Evolutionary conservation across 2,329 filamentous ascomycete genomes (phyloP), one percentile per base, ranked within the genome.

Genomic region (Colletotrichum ledebouriae): DNA sequence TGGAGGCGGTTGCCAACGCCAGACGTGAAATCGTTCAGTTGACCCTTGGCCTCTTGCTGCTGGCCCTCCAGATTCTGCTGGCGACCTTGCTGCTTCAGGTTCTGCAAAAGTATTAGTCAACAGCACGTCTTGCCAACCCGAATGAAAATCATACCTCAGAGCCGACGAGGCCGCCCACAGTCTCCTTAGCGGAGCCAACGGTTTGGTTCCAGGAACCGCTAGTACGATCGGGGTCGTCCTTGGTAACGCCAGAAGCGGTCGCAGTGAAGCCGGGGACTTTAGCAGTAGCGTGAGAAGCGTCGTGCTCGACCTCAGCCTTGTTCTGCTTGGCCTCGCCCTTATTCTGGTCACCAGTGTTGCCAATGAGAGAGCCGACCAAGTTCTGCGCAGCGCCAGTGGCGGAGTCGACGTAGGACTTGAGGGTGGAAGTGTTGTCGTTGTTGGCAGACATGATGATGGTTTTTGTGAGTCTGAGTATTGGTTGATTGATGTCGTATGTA

Each of bases 151-250:
- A 72, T 77, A 87, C 87, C 81, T 96, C 91, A 71, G 88, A 89
- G 69, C 94, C 95, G 29, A 95, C 72, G 5, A 95, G 74, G 17
- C 90, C 90, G 66, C 95, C 95, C 1, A 96, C 71, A 4, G 90
- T 84, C 78, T 98, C 93, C 84, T 98, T 98, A 49, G 90, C 90
- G 1, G 91, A 88, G 59, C 94, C 95, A n/a, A 94, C 76, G 5
- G 94, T 97, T 82, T 98, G 94, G 83, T 97, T 93, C 90, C 92
- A 97, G 17, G 86, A 85, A 49, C 95, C 94, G 17, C 87, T 78
- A 22, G 85, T 82, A 72, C 94, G 92, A 78, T 95, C 84, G 11
- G 90, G 84, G 79, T 93, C 85, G 79, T 97, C 93, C 73, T 87
- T 85, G 70, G 90, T 86, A 56, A 92, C 83, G 55, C 93, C 93